A percentile compares a stretch with the other conserved stretches of the same genome.
These are phyloP conservation scores for Diplodia mutila DNA, from an alignment of 2,329 filamentous ascomycete genomes.

Conservation along the genomic window DNA sequence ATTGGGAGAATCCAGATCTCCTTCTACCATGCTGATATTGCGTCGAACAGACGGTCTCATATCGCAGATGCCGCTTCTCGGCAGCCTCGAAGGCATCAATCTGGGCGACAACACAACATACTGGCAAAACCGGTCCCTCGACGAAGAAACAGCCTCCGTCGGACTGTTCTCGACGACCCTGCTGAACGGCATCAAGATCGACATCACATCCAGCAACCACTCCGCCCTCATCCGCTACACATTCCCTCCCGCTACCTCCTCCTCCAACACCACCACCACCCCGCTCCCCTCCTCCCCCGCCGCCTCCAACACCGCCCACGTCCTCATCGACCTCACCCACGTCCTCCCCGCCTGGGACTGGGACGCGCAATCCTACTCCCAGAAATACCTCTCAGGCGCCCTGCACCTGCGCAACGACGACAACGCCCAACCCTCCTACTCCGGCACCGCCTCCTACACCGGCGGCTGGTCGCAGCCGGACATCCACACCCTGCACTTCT, in stretches of 20 bases:
- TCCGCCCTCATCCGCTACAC: slow-evolving; percentile 44
- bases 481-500: slow-evolving; percentile 42
- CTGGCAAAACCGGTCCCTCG: slow-evolving; percentile 40
- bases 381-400: slow-evolving; percentile 30
- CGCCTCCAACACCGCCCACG: slow-evolving; percentile 41
- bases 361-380: slow-evolving; percentile 29
- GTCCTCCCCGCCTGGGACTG: slow-evolving; percentile 47
- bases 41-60: slow-evolving; percentile 46
- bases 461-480: slow-evolving; percentile 46
- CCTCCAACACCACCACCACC: slow-evolving; percentile 8
- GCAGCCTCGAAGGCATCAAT: slow-evolving; percentile 46
- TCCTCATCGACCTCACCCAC: slow-evolving; percentile 56
- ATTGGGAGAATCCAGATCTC: neutral
- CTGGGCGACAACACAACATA: slow-evolving; percentile 48
- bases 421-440: slow-evolving; percentile 42
- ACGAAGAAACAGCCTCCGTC: slow-evolving; percentile 40
- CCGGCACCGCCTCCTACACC: slow-evolving; percentile 53
- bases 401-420: slow-evolving; percentile 29
- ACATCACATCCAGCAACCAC: slow-evolving; percentile 43
- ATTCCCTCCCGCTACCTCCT: slow-evolving; percentile 39
- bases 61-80: slow-evolving; percentile 47
- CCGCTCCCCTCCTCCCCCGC: slow-evolving; percentile 23
- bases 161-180: slow-evolving; percentile 44
- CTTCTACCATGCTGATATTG: slow-evolving; percentile 12
- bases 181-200: slow-evolving; percentile 40